phyloP scores from a whole-genome alignment of 441 rosid species.

The Breynia disticha region DNA sequence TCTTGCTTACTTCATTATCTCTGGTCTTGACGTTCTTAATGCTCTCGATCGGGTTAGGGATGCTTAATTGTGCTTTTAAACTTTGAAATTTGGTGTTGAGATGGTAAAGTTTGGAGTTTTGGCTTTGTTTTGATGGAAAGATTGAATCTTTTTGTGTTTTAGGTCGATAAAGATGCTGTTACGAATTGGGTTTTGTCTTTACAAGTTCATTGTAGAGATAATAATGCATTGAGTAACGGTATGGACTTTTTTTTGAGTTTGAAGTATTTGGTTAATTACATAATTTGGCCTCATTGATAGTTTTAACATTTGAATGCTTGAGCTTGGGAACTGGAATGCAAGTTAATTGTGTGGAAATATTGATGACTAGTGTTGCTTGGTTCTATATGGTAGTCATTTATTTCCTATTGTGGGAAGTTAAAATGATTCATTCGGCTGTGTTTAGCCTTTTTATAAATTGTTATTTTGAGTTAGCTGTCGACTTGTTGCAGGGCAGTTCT shows the following conservation, averaged over 20 bases:
- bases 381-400: too few relatives aligned
- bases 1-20: constrained; percentile 75
- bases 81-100: too few relatives aligned
- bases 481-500: constrained; percentile 56
- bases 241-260: constrained; percentile 1
- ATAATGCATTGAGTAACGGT: constrained; percentile 45
- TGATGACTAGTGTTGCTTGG: too few relatives aligned
- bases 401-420: too few relatives aligned
- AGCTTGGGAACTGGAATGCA: too few relatives aligned
- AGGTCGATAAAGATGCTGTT: constrained; percentile 69
- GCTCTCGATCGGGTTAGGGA: constrained; percentile 48
- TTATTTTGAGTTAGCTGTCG: background rate
- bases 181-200: constrained; percentile 77
- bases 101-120: too few relatives aligned
- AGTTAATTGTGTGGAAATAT: too few relatives aligned
- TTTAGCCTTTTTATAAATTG: too few relatives aligned
- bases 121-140: background rate
- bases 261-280: background rate
- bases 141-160: constrained; percentile 7
- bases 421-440: too few relatives aligned
- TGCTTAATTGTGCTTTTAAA: too few relatives aligned
- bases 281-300: too few relatives aligned
- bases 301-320: too few relatives aligned
- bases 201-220: constrained; percentile 46
- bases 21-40: constrained; percentile 67